phyloP scores from a whole-genome alignment of 208 protist species.

The Wallacemonas collosoma region DNA sequence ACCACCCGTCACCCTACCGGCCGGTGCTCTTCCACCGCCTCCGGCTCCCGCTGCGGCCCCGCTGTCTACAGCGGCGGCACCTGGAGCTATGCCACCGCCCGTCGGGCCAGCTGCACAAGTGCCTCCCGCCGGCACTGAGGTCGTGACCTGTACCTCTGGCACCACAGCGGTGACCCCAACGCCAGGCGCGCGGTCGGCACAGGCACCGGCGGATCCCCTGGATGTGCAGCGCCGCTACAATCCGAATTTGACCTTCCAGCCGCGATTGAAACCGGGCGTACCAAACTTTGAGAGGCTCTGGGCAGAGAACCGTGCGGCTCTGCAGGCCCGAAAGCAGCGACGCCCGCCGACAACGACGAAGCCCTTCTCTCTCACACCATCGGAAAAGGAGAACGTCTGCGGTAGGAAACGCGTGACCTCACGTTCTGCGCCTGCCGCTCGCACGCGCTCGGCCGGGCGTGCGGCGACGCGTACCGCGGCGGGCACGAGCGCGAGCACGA shows the following conservation, averaged over 20 bases:
- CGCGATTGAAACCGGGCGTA: constrained; percentile 70
- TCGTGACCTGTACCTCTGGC: no score
- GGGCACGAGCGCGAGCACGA: constrained; percentile 20
- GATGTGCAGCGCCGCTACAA: constrained; percentile 34
- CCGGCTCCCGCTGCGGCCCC: no score
- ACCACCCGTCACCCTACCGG: not conserved
- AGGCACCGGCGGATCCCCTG: not conserved
- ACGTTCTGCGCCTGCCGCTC: not conserved
- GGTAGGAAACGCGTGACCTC: constrained; percentile 24
- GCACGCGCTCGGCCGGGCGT: not conserved
- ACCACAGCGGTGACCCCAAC: no score
- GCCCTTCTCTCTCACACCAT: constrained; percentile 62
- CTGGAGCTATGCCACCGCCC: no score
- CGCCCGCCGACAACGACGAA: constrained; percentile 37
- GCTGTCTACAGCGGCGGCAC: no score
- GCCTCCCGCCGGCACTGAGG: no score
- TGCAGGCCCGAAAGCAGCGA: constrained; percentile 52
- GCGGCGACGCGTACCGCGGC: not conserved
- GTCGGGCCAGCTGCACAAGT: no score
- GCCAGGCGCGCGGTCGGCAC: not conserved
- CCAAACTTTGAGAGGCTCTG: constrained; percentile 79
- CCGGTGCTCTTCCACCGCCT: not conserved
- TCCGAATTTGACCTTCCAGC: constrained; percentile 74
- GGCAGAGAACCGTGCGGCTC: constrained; percentile 48
- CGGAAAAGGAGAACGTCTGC: constrained; percentile 30